Base-by-base conservation (phyloP, 192 early-diverging fungal species). In the Coemansia sp. region DNA sequence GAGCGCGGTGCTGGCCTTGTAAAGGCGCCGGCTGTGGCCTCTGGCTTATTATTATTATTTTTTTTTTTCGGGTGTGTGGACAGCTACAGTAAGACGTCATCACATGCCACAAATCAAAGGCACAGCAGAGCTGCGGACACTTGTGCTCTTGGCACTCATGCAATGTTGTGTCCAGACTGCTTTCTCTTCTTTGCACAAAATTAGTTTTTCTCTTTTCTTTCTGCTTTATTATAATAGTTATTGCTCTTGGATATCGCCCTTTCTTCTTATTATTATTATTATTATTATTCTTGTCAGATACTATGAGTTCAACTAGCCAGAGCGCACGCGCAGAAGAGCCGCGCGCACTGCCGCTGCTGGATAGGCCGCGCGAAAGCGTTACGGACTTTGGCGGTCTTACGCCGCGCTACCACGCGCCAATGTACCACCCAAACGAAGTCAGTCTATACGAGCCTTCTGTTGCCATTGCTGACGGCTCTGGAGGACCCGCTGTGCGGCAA, bases 401-500 rank as follows among this genome's bases (percentile, higher is more conserved):
- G 1, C 73, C 73, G 22, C 67, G 72, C 32, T 76, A 82, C 70
- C 32, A 67, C 36, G 43, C 58, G 41, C 73, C 73, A 4, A 82
- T 82, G 73, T 42, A 60, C 65, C 75, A 67, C 36, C 79, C 79
- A 39, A 82, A 66, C 19, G 79, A 82, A 49, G 79, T 76, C 45
- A 57, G 68, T 15, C 73, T 82, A 5, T 82, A 82, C 56, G 79
- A 82, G 67, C 79, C 73, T 40, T 60, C 61, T 6, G 35, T 78
- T 2, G 42, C 29, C 24, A 24, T 35, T 29, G 15, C 27, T 37
- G 17, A 24, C 39, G 19, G 22, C 19, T 53, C 32, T 35, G 38
- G 39, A 11, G 46, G 20, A 41, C 8, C 35, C 11, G 31, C 12
- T 35, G n/a, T 6, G 5, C 31, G 57, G 12, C 58, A 57, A 38